Percentiles rank a stretch among this genome's conserved stretches.
phyloP scores from a whole-genome alignment of 2,329 filamentous ascomycete species.

The Penicillium verrucosum region DNA sequence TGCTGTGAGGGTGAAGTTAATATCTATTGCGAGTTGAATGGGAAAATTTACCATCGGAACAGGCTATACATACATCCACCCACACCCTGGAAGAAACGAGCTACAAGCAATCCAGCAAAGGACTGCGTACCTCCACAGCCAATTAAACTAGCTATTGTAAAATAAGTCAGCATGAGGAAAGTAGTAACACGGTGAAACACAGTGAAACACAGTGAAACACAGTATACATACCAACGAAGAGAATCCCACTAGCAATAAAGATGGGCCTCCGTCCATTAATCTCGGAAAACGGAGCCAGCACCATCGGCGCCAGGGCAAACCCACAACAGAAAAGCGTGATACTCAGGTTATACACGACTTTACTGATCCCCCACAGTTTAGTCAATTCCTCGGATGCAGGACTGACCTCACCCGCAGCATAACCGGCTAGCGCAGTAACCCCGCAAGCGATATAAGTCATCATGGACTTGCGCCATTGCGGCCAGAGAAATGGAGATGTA shows the following conservation, averaged over 20 bases:
- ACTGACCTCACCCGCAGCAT: conserved; percentile 76
- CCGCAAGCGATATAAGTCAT: conserved; percentile 71
- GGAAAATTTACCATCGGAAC: not conserved
- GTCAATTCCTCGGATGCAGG: conserved; percentile 65
- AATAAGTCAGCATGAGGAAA: conserved; percentile 5
- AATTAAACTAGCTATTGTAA: conserved; percentile 56
- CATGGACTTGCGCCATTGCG: conserved; percentile 63
- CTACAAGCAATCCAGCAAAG: conserved; percentile 70
- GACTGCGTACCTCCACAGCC: conserved; percentile 69
- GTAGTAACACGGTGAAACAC: not conserved
- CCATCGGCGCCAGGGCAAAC: conserved; percentile 81
- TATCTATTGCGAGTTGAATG: not conserved
- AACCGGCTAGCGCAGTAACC: conserved; percentile 74
- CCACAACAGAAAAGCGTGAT: conserved; percentile 80
- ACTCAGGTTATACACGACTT: conserved; percentile 65
- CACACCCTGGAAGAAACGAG: conserved; percentile 73
- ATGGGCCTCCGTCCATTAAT: conserved; percentile 83
- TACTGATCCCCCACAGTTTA: conserved; percentile 61
- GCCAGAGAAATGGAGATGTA: conserved; percentile 71
- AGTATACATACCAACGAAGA: conserved; percentile 57
- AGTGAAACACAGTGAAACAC: not conserved
- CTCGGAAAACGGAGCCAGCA: conserved; percentile 82
- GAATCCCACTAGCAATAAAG: conserved; percentile 68
- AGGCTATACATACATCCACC: conserved; percentile 60
- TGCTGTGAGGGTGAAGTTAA: conserved; percentile 20